These are phyloP conservation scores for Corynespora cassiicola DNA, from an alignment of 2,329 filamentous ascomycete genomes.

Conservation along the genomic window DNA sequence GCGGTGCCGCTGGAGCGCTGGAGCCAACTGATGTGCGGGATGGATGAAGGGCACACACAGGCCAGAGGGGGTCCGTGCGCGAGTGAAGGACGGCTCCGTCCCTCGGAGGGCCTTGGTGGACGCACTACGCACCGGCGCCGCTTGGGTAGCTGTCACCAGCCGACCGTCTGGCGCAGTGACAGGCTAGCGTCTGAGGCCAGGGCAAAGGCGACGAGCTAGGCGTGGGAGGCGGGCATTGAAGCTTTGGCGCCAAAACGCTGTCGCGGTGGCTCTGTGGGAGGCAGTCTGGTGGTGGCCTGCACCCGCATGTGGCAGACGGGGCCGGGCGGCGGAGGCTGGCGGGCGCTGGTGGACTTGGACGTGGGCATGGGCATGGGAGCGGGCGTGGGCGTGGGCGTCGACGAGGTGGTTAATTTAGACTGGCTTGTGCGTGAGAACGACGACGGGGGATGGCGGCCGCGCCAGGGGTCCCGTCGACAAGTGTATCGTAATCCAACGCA, in stretches of 20 bases:
- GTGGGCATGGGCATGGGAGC: no score
- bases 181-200: slow-evolving; percentile 3
- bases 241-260: no score
- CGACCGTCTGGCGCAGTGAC: slow-evolving; percentile 19
- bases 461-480: slow-evolving; percentile 28
- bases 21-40: slow-evolving; percentile 49
- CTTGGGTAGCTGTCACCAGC: slow-evolving; percentile 26
- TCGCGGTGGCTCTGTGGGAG: no score
- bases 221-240: no score
- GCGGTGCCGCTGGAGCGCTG: slow-evolving; percentile 41
- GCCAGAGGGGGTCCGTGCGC: slow-evolving; percentile 13
- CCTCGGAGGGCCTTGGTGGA: slow-evolving; percentile 24
- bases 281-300: no score
- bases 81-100: slow-evolving; percentile 8
- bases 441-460: slow-evolving; percentile 30
- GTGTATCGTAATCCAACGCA: no score
- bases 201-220: no score
- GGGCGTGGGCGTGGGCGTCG: slow-evolving; percentile 3
- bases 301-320: slow-evolving; percentile 1
- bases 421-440: slow-evolving; percentile 37
- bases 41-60: slow-evolving; percentile 33
- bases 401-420: slow-evolving; percentile 30
- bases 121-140: slow-evolving; percentile 23
- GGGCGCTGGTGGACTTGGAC: slow-evolving; percentile 1
- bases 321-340: slow-evolving; percentile 19